phyloP scores from a whole-genome alignment of 768 basidiomycete species.

The Termitomyces sp. region DNA sequence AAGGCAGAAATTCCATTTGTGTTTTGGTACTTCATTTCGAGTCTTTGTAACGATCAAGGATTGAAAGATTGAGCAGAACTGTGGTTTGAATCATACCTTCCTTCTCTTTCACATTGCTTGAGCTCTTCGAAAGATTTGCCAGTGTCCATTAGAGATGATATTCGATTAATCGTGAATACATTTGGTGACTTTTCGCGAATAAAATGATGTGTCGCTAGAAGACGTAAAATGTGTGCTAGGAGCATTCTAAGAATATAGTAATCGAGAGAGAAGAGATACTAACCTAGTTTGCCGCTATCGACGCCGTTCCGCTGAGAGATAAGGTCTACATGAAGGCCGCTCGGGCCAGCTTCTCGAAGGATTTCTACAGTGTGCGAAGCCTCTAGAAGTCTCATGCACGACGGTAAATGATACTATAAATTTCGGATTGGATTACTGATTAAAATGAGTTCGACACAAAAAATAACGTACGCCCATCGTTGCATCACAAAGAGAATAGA shows the following conservation, averaged over 20 bases:
- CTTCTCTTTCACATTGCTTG: conserved; percentile 15
- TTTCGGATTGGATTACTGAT: background rate
- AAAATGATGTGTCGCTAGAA: conserved; percentile 77
- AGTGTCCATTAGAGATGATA: conserved; percentile 64
- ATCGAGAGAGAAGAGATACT: background rate
- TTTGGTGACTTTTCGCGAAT: conserved; percentile 64
- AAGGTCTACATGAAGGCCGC: conserved; percentile 41
- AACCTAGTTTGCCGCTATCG: conserved; percentile 48
- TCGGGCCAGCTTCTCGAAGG: conserved; percentile 55
- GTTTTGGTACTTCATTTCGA: conserved; percentile 59
- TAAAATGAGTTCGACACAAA: background rate
- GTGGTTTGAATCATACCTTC: conserved; percentile 25
- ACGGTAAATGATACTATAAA: conserved; percentile 66
- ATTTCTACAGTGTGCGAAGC: conserved; percentile 68
- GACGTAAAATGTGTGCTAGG: conserved; percentile 65
- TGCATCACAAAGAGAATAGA: conserved; percentile 69
- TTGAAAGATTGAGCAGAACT: conserved; percentile 4
- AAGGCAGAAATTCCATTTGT: conserved; percentile 67
- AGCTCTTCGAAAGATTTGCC: conserved; percentile 52
- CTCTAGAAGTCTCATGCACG: conserved; percentile 69
- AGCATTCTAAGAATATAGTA: background rate
- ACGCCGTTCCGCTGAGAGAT: conserved; percentile 41
- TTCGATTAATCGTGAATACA: conserved; percentile 66
- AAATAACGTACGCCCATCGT: conserved; percentile 52
- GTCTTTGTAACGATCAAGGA: conserved; percentile 26